phyloP scores from a whole-genome alignment of 164 flowering plant genomes.

The Amborella trichopoda region DNA sequence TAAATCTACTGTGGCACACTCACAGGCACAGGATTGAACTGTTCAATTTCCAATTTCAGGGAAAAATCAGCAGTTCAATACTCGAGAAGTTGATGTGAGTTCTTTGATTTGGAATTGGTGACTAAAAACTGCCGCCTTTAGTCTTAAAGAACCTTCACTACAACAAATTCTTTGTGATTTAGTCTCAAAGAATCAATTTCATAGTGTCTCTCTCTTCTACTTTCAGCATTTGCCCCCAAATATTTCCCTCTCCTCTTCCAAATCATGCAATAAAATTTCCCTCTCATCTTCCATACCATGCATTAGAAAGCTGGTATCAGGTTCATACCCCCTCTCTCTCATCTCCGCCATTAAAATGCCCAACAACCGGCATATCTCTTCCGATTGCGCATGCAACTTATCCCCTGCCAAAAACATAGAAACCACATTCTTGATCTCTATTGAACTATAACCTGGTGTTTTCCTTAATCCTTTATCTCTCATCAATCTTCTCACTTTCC shows the following conservation, averaged over 20 bases:
- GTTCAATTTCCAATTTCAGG: too few species aligned
- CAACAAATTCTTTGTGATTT: background rate
- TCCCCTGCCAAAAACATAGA: slow-evolving; percentile 23
- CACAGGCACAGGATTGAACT: too few species aligned
- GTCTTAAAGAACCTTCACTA: background rate
- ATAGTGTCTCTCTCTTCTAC: background rate
- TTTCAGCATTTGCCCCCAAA: slow-evolving; percentile 1
- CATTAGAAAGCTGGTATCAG: background rate
- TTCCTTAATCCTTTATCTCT: slow-evolving; percentile 18
- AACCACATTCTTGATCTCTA: slow-evolving; percentile 10
- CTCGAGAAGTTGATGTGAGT: too few species aligned
- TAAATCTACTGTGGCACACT: too few species aligned
- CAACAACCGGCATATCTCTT: slow-evolving; percentile 11
- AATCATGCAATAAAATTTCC: too few species aligned
- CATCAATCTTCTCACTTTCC: slow-evolving; percentile 19
- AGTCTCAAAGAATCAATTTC: background rate
- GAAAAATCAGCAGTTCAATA: too few species aligned
- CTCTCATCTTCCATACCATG: slow-evolving; percentile 8
- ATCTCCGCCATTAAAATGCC: slow-evolving; percentile 6
- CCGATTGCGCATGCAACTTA: slow-evolving; percentile 11
- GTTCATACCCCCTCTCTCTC: slow-evolving; percentile 8
- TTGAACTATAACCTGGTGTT: slow-evolving; percentile 34
- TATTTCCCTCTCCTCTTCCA: too few species aligned
- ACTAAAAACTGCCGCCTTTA: too few species aligned
- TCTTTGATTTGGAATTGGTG: too few species aligned